A percentile compares a stretch with the other conserved stretches of the same genome.
Conservation (phyloP, 768 basidiomycete genomes). For the Panaeolus cyanescens region DNA sequence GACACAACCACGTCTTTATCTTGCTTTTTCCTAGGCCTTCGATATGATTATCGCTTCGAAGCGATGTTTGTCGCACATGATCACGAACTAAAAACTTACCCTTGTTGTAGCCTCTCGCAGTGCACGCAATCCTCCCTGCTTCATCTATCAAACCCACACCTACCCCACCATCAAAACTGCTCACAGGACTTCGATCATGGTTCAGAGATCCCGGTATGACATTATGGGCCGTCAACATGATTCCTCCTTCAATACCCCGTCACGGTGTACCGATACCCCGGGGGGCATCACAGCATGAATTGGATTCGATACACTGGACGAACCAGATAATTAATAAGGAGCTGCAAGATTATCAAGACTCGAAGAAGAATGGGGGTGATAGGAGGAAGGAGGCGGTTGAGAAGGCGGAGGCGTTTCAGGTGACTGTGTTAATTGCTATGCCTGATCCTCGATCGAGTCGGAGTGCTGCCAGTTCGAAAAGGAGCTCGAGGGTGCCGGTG, state of each 20-base stretch:
- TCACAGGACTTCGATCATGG: too few species aligned
- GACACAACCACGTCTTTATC: too few species aligned
- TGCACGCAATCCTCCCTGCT: neutral
- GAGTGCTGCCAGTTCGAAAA: slow-evolving; percentile 22
- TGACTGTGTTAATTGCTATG: slow-evolving; percentile 64
- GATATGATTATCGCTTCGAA: neutral
- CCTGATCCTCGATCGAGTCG: slow-evolving; percentile 30
- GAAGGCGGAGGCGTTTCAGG: slow-evolving; percentile 42
- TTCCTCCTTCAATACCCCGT: neutral
- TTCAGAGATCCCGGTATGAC: too few species aligned
- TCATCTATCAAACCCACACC: neutral
- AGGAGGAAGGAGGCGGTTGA: neutral
- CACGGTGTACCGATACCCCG: too few species aligned
- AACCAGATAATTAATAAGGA: too few species aligned
- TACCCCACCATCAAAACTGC: too few species aligned
- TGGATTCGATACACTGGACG: too few species aligned
- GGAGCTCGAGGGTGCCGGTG: slow-evolving; percentile 13
- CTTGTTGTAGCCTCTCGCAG: neutral
- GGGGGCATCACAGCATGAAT: too few species aligned
- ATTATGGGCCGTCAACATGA: neutral
- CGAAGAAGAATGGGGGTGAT: too few species aligned
- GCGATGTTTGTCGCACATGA: neutral
- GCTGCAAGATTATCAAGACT: too few species aligned
- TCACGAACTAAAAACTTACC: neutral
- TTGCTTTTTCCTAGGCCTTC: neutral